Percentiles rank a stretch among this genome's conserved stretches.
Conservation (phyloP, 2,329 filamentous ascomycete species). For the Hypoxylon sp. region DNA sequence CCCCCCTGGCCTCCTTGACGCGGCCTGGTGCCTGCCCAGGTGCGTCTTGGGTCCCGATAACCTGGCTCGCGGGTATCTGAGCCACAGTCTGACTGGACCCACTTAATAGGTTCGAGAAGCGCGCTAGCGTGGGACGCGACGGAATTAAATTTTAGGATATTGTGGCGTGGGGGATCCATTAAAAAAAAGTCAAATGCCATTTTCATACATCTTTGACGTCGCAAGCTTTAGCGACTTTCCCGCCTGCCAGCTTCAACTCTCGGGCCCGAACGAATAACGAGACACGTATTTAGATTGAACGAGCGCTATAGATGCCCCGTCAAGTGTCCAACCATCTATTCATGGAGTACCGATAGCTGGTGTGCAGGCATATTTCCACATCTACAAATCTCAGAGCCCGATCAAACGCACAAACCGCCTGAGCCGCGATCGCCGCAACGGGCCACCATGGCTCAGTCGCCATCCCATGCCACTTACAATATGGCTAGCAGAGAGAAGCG, state of each 20-base stretch:
- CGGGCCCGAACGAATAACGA: not conserved
- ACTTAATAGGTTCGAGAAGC: slow-evolving; percentile 39
- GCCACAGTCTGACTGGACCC: slow-evolving; percentile 32
- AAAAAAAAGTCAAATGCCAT: slow-evolving; percentile 33
- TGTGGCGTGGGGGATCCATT: slow-evolving; percentile 40
- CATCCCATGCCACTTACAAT: slow-evolving; percentile 44
- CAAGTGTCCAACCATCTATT: not conserved
- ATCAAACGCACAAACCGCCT: slow-evolving; percentile 3
- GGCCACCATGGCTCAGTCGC: slow-evolving; percentile 39
- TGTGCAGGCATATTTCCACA: not conserved
- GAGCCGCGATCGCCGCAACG: slow-evolving; percentile 19
- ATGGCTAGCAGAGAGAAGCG: slow-evolving; percentile 46
- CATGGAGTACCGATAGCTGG: slow-evolving; percentile 37
- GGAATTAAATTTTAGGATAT: not conserved
- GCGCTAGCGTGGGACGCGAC: slow-evolving; percentile 33
- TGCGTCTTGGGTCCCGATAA: slow-evolving; percentile 28
- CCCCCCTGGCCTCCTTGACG: slow-evolving; percentile 20
- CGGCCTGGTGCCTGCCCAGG: slow-evolving; percentile 17
- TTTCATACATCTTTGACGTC: slow-evolving; percentile 30
- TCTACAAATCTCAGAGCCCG: not conserved
- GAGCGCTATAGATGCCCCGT: not conserved
- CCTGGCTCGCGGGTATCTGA: slow-evolving; percentile 38
- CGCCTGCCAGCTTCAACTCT: slow-evolving; percentile 7
- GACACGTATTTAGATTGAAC: not conserved
- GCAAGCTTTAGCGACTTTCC: slow-evolving; percentile 7